phyloP scores from a whole-genome alignment of 345 rosid species.

The Draba incana region DNA sequence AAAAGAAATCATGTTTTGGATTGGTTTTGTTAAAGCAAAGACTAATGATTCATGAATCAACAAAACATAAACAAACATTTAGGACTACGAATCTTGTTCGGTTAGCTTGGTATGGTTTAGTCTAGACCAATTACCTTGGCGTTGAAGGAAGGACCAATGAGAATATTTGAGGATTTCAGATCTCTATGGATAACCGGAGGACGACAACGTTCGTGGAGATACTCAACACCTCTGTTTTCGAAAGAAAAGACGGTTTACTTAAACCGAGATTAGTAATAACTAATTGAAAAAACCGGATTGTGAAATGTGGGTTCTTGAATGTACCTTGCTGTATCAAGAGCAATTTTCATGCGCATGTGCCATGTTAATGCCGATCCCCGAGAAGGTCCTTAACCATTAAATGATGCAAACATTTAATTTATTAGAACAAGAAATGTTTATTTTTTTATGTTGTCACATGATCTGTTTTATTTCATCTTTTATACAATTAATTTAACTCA shows the following conservation, averaged over 20 bases:
- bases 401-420: conserved; percentile 31
- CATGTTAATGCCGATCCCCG: conserved; percentile 84
- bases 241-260: conserved; percentile 32
- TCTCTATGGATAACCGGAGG: conserved; percentile 97
- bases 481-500: conserved; percentile 3
- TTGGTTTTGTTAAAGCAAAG: conserved; percentile 9
- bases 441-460: conserved; percentile 34
- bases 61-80: conserved; percentile 14
- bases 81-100: not conserved
- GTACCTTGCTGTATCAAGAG: conserved; percentile 89
- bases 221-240: conserved; percentile 85
- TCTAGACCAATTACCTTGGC: conserved; percentile 67
- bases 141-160: conserved; percentile 82
- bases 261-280: conserved; percentile 5
- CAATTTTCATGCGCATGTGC: conserved; percentile 91
- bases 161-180: conserved; percentile 94
- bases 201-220: conserved; percentile 87
- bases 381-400: conserved; percentile 70
- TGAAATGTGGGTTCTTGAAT: conserved; percentile 24
- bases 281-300: conserved; percentile 22
- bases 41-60: conserved; percentile 21
- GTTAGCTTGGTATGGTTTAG: conserved; percentile 20
- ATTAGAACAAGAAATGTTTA: not conserved
- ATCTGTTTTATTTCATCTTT: conserved; percentile 23
- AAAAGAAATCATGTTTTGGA: not conserved